A percentile compares a stretch with the other conserved stretches of the same genome.
phyloP scores from a whole-genome alignment of 73 alveolate species.

The Breviolum minutum region DNA sequence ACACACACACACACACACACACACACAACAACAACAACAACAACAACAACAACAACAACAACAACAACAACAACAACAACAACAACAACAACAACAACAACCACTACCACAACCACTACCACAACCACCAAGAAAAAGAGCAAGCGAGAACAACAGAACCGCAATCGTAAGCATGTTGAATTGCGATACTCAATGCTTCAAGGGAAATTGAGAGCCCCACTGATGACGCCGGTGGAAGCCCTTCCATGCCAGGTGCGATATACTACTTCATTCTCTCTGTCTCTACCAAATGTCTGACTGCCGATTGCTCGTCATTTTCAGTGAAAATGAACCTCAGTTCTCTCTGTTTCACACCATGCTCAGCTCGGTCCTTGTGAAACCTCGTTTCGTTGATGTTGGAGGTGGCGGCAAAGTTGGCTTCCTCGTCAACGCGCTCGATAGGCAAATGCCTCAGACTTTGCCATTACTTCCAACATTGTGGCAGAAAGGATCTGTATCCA shows the following conservation, averaged over 20 bases:
- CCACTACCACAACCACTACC: no score
- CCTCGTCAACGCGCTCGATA: slow-evolving; percentile 48
- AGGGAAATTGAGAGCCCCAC: background rate
- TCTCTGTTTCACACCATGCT: background rate
- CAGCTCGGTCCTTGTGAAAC: slow-evolving; percentile 55
- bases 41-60: no score
- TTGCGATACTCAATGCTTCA: background rate
- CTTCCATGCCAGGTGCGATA: background rate
- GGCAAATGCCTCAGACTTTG: slow-evolving; percentile 41
- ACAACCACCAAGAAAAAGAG: background rate
- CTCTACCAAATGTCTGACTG: background rate
- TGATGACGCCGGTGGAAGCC: slow-evolving; percentile 87
- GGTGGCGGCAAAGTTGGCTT: slow-evolving; percentile 57
- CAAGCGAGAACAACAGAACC: background rate
- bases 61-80: no score
- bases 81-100: no score
- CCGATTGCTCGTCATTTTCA: background rate
- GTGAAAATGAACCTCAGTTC: background rate
- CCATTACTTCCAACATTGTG: no score
- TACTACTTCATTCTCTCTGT: background rate
- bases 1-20: no score
- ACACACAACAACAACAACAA: no score
- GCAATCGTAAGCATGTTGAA: background rate
- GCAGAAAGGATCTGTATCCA: background rate
- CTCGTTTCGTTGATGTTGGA: slow-evolving; percentile 81